Evolutionary conservation across 805 yeast species (phyloP).

Genomic region (Metschnikowia koreensis): DNA sequence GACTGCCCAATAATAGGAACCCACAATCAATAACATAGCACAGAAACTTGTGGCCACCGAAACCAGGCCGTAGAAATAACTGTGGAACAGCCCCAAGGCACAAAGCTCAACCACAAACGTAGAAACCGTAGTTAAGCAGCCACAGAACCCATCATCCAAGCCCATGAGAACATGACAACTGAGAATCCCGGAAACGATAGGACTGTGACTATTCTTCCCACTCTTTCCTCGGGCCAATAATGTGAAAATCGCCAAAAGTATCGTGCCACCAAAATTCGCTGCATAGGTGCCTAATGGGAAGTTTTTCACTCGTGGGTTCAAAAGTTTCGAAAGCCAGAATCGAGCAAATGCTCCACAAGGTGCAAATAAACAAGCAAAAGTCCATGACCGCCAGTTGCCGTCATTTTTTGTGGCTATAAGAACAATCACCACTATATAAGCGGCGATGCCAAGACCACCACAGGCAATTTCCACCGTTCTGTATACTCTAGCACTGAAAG

Average conservation of each 20-base stretch:
- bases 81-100: constrained; percentile 25
- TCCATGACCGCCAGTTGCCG: constrained; percentile 64
- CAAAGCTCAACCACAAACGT: constrained; percentile 72
- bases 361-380: constrained; percentile 62
- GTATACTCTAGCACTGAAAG: constrained; percentile 19
- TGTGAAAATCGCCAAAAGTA: constrained; percentile 43
- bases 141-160: constrained; percentile 65
- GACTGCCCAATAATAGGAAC: constrained; percentile 68
- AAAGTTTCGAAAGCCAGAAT: constrained; percentile 48
- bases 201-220: constrained; percentile 13
- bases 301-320: constrained; percentile 41
- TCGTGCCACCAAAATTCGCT: constrained; percentile 49
- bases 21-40: constrained; percentile 57
- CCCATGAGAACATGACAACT: constrained; percentile 55
- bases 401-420: constrained; percentile 35
- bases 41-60: constrained; percentile 50
- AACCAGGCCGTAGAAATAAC: constrained; percentile 50
- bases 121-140: constrained; percentile 70
- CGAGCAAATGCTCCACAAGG: constrained; percentile 69
- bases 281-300: constrained; percentile 56
- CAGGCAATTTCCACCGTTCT: constrained; percentile 23
- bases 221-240: constrained; percentile 46
- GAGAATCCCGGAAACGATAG: constrained; percentile 29
- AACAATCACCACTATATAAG: constrained; percentile 37
- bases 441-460: constrained; percentile 23